Evolutionary conservation across 192 early-diverging fungal species (phyloP), one percentile per base, ranked within the genome.

Genomic region (Chytriomyces sp.): DNA sequence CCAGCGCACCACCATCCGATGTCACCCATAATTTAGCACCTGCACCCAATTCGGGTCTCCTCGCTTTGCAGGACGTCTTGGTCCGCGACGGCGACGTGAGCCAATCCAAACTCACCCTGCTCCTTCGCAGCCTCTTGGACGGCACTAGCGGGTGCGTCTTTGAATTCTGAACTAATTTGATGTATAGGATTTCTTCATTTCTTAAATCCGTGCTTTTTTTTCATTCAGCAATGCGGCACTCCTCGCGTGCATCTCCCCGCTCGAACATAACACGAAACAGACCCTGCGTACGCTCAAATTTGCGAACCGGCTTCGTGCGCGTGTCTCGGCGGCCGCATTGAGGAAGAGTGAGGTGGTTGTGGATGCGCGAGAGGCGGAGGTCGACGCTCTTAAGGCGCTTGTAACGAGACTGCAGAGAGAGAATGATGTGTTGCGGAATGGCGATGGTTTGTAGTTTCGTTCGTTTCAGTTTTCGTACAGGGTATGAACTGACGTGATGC

Each of bases 351-450:
- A 12, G 2, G 5, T 30, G 12, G 26, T 32, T 17, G 56, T 22
- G 28, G 3, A 58, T 26, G 22, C 56, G 17, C 26, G 17, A 30
- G 31, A 58, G 28, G 28, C 31, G 17, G 60, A 62, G 26, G 17
- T 62, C 19, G n/a, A 12, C n/a, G 12, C 39, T 28, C 52, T 66
- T 5, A 49, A 52, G 17, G 64, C n/a, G 64, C 19, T 66, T 19
- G 64, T 66, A 12, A 32, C 14, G 22, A 12, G 64, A 31, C 36
- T 68, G 66, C 53, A 68, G 33, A 12, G n/a, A 8, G 66, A 68
- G 36, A 68, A 68, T 68, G 14, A 12, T 22, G 36, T 54, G 22
- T 36, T 68, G 10, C 53, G 38, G 36, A 30, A 32, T 34, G 66
- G 66, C 53, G 66, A 53, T 55, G 39, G 28, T 10, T 31, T 12